A percentile compares a stretch with the other conserved stretches of the same genome.
These are phyloP conservation scores for Daedaleopsis nitida DNA, from an alignment of 768 basidiomycete species.

Conservation along the genomic window DNA sequence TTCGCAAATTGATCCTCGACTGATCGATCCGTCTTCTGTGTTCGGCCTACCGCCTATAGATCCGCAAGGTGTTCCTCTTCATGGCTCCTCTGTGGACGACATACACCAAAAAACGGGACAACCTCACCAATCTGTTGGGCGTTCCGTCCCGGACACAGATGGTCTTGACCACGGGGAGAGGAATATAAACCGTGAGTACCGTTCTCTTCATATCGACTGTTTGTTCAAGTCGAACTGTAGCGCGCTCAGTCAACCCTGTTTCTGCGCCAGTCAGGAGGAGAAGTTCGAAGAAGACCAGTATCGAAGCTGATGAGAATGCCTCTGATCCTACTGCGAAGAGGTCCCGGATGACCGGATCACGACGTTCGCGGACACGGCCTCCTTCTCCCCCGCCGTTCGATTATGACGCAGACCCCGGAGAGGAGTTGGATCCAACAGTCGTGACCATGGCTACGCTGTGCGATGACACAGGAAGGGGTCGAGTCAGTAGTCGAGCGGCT, in stretches of 20 bases:
- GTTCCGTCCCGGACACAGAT: neutral
- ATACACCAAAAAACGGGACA: neutral
- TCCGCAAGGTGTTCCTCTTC: neutral
- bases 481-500: conserved; percentile 75
- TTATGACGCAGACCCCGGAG: conserved; percentile 64
- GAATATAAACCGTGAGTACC: neutral
- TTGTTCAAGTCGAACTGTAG: neutral
- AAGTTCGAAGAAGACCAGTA: neutral
- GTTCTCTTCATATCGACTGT: neutral
- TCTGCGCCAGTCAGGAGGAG: neutral
- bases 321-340: neutral
- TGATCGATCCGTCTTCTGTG: conserved; percentile 9
- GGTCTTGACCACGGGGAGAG: neutral
- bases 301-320: conserved; percentile 1
- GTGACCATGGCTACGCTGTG: conserved; percentile 85
- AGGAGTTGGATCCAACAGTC: conserved; percentile 78
- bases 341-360: conserved; percentile 25
- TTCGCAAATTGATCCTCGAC: conserved; percentile 20
- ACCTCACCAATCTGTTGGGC: neutral
- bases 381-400: conserved; percentile 60
- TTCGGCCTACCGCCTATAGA: neutral
- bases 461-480: conserved; percentile 75
- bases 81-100: neutral
- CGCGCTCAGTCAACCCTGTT: neutral
- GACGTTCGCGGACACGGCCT: conserved; percentile 43